phyloP scores from a whole-genome alignment of 345 rosid genomes.

The Bruguiera parviflora region DNA sequence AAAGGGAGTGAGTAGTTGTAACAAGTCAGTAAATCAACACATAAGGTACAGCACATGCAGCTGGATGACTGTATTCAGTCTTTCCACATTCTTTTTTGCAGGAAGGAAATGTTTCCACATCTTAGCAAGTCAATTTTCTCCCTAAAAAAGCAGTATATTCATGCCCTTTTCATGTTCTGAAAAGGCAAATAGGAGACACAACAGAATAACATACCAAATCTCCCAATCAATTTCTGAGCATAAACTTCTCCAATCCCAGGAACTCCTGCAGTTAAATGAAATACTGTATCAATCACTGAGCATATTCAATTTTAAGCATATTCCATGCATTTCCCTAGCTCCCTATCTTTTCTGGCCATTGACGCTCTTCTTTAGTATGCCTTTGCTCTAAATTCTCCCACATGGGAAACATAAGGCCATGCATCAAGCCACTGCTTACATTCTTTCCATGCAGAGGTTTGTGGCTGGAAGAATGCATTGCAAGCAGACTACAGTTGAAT shows the following conservation, averaged over 20 bases:
- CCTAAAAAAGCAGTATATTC: neutral
- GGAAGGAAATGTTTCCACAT: too few species aligned
- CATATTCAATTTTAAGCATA: neutral
- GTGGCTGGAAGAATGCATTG: too few species aligned
- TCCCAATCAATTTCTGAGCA: constrained; percentile 67
- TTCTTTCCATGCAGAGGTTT: too few species aligned
- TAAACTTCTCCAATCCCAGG: constrained; percentile 77
- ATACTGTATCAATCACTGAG: neutral
- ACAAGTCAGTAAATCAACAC: constrained; percentile 7
- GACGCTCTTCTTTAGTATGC: neutral
- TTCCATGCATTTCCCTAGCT: neutral
- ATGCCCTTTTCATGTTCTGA: neutral
- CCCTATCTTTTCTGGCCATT: neutral
- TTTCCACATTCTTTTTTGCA: too few species aligned
- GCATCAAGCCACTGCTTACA: neutral
- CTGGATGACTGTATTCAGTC: too few species aligned
- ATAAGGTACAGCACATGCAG: neutral
- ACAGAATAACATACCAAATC: constrained; percentile 55
- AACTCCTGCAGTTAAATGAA: constrained; percentile 55
- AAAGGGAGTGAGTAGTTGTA: constrained; percentile 8
- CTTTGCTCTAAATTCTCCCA: neutral
- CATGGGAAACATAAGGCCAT: neutral
- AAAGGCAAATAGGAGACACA: constrained; percentile 4
- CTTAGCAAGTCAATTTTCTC: neutral
- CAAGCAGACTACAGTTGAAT: too few species aligned